Evolutionary conservation across 352 stramenopile genomes (phyloP).

Genomic region (Globisporangium canariense): DNA sequence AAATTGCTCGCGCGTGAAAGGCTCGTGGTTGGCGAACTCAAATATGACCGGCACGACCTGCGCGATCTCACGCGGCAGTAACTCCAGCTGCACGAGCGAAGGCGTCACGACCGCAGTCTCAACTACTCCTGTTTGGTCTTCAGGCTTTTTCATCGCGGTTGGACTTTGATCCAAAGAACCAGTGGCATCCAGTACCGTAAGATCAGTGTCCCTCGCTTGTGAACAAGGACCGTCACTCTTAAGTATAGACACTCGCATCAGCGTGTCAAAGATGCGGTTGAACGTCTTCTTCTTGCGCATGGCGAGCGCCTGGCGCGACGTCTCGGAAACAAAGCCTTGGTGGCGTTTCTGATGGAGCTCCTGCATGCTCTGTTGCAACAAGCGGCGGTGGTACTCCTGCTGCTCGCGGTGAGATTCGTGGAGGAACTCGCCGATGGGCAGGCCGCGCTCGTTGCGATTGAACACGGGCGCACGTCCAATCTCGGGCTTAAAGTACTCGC

Average conservation of each 20-base stretch:
- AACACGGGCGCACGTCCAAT: constrained; percentile 61
- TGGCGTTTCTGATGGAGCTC: constrained; percentile 41
- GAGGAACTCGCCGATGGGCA: constrained; percentile 78
- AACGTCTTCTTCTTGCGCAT: constrained; percentile 59
- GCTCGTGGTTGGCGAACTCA: constrained; percentile 47
- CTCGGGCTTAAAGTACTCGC: constrained; percentile 67
- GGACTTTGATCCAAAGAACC: neutral
- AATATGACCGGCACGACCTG: constrained; percentile 61
- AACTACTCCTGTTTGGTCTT: neutral
- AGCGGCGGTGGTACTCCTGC: constrained; percentile 46
- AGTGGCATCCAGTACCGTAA: neutral
- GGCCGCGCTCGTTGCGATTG: constrained; percentile 58
- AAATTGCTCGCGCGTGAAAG: constrained; percentile 45
- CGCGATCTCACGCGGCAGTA: constrained; percentile 52
- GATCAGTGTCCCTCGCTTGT: neutral
- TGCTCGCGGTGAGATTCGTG: constrained; percentile 63
- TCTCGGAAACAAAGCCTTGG: constrained; percentile 57
- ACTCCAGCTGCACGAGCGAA: constrained; percentile 29
- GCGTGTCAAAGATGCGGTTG: constrained; percentile 43
- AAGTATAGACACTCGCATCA: constrained; percentile 18
- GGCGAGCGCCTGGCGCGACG: constrained; percentile 52
- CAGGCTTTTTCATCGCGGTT: neutral
- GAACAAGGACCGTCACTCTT: neutral
- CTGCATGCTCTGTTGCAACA: constrained; percentile 40
- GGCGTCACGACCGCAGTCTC: constrained; percentile 25